phyloP scores from a whole-genome alignment of 371 early-diverging fungal genomes.

The Mucor mucedo region DNA sequence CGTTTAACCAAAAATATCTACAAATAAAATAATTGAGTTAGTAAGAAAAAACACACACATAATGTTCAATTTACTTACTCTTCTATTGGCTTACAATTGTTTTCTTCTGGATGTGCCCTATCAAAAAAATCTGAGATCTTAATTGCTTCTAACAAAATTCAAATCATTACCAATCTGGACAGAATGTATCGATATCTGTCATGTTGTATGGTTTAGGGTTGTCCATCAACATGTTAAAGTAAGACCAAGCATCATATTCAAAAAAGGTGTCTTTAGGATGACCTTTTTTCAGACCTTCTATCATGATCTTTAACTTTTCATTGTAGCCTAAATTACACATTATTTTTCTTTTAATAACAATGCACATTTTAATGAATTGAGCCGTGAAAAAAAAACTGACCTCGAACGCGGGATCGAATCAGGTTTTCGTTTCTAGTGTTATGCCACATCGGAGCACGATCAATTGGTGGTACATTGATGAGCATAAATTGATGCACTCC shows the following conservation, averaged over 20 bases:
- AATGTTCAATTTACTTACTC: conserved; percentile 16
- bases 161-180: conserved; percentile 35
- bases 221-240: conserved; percentile 34
- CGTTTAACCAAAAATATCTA: conserved; percentile 51
- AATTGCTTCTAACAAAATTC: too few relatives aligned
- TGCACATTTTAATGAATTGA: too few relatives aligned
- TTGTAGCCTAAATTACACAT: conserved; percentile 27
- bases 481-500: conserved; percentile 37
- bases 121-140: not conserved
- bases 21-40: not conserved
- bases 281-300: conserved; percentile 14
- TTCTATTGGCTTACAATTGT: conserved; percentile 22
- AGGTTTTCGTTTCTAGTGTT: conserved; percentile 2
- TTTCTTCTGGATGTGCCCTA: conserved; percentile 30
- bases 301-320: conserved; percentile 23
- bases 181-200: conserved; percentile 26
- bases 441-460: conserved; percentile 40
- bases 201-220: conserved; percentile 26
- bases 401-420: conserved; percentile 26
- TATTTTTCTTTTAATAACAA: not conserved
- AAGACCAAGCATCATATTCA: conserved; percentile 37
- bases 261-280: conserved; percentile 9
- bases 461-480: conserved; percentile 45
- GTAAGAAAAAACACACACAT: not conserved
- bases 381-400: conserved; percentile 10